A percentile compares a stretch with the other conserved stretches of the same genome.
Conservation (phyloP, 2,329 filamentous ascomycete species). For the Fusarium buharicum region DNA sequence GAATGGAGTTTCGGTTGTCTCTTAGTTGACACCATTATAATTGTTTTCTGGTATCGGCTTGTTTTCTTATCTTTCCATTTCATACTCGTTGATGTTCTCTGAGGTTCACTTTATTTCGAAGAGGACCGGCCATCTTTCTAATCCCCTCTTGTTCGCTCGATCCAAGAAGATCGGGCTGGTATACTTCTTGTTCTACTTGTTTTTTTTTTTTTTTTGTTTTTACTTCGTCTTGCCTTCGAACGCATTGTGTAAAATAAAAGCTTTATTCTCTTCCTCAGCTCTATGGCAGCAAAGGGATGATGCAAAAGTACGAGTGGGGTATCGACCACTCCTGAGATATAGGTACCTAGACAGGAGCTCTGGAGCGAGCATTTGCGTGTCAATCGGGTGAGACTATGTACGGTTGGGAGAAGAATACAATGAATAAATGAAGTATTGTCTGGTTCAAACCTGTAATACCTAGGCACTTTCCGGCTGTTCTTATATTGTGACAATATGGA, state of each 20-base stretch:
- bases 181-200: slow-evolving; percentile 35
- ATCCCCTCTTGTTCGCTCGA: slow-evolving; percentile 17
- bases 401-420: slow-evolving; percentile 36
- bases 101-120: slow-evolving; percentile 28
- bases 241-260: slow-evolving; percentile 40
- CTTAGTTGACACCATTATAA: slow-evolving; percentile 21
- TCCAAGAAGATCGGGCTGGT: slow-evolving; percentile 10
- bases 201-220: slow-evolving; percentile 12
- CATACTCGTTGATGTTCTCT: slow-evolving; percentile 19
- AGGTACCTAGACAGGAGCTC: slow-evolving; percentile 35
- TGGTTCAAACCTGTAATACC: slow-evolving; percentile 11
- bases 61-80: slow-evolving; percentile 34
- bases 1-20: slow-evolving; percentile 45
- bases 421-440: slow-evolving; percentile 46
- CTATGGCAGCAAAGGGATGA: slow-evolving; percentile 8
- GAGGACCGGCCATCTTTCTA: slow-evolving; percentile 4
- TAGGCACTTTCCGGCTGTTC: background rate
- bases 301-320: slow-evolving; percentile 16
- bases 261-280: slow-evolving; percentile 26
- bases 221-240: slow-evolving; percentile 36
- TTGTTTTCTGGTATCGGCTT: slow-evolving; percentile 31
- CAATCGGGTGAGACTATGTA: slow-evolving; percentile 24
- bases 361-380: slow-evolving; percentile 12
- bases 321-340: slow-evolving; percentile 9
- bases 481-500: background rate